phyloP scores from a whole-genome alignment of 116 monocot species.

The Phalaenopsis hybrid region DNA sequence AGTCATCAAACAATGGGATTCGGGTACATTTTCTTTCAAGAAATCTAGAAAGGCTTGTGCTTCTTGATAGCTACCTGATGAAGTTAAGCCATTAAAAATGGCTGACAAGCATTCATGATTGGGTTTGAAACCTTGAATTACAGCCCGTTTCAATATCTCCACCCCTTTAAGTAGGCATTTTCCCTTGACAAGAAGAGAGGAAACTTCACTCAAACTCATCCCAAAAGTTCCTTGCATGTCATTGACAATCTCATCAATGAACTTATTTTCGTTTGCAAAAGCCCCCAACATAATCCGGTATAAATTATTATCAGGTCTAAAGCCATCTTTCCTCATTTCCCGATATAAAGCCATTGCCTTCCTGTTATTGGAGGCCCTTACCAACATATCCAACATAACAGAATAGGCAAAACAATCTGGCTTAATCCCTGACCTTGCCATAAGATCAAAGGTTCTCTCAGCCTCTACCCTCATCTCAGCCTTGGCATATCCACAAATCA shows the following conservation, averaged over 20 bases:
- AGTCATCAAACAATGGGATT: constrained; percentile 32
- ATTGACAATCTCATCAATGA: constrained; percentile 49
- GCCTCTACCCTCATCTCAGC: constrained; percentile 77
- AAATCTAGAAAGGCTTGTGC: constrained; percentile 52
- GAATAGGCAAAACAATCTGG: constrained; percentile 79
- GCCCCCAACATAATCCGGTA: constrained; percentile 47
- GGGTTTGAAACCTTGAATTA: constrained; percentile 50
- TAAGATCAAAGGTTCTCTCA: constrained; percentile 59
- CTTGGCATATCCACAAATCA: constrained; percentile 90
- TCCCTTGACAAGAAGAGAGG: constrained; percentile 56
- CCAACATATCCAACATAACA: constrained; percentile 61
- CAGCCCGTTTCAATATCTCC: constrained; percentile 60
- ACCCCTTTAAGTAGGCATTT: constrained; percentile 49
- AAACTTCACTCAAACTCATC: constrained; percentile 44
- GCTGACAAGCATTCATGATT: constrained; percentile 45
- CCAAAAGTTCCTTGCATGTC: constrained; percentile 59
- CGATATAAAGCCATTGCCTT: constrained; percentile 64
- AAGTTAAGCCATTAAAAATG: constrained; percentile 47
- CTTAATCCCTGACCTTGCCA: constrained; percentile 72
- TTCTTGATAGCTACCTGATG: constrained; percentile 42
- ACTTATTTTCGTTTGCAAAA: constrained; percentile 31
- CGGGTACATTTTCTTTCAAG: constrained; percentile 38
- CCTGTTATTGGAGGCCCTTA: constrained; percentile 44
- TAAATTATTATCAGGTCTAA: constrained; percentile 52
- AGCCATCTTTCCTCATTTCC: constrained; percentile 63